These are phyloP conservation scores for Chrysoporthe austroafricana DNA, from an alignment of 2,329 filamentous ascomycete genomes.

Conservation along the genomic window DNA sequence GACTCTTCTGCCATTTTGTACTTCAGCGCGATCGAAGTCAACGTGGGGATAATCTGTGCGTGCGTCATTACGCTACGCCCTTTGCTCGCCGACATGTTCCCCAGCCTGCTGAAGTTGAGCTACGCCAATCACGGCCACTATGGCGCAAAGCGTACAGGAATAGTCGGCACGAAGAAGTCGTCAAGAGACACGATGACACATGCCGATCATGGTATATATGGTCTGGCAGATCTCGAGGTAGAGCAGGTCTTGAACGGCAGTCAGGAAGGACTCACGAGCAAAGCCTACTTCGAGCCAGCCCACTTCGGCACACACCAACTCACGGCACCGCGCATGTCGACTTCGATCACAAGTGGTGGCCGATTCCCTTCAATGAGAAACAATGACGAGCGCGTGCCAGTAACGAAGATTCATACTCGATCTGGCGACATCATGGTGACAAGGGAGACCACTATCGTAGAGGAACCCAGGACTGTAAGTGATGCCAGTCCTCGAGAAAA, in stretches of 20 bases:
- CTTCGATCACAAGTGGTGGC: not conserved
- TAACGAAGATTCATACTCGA: slow-evolving; percentile 6
- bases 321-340: not conserved
- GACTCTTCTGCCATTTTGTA: slow-evolving; percentile 38
- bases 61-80: slow-evolving; percentile 38
- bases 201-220: slow-evolving; percentile 12
- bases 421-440: slow-evolving; percentile 19
- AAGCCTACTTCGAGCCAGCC: slow-evolving; percentile 9
- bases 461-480: not conserved
- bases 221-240: slow-evolving; percentile 21
- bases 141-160: not conserved
- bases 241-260: slow-evolving; percentile 15
- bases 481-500: not conserved
- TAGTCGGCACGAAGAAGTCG: slow-evolving; percentile 12
- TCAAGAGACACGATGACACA: slow-evolving; percentile 5
- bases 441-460: slow-evolving; percentile 19
- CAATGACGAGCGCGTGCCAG: not conserved
- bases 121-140: slow-evolving; percentile 14
- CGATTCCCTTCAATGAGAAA: not conserved
- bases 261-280: slow-evolving; percentile 8
- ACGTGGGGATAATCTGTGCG: slow-evolving; percentile 37
- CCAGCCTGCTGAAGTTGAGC: slow-evolving; percentile 20
- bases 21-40: slow-evolving; percentile 39
- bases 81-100: slow-evolving; percentile 32
- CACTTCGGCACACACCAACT: slow-evolving; percentile 8